Conservation (phyloP, 768 basidiomycete species). For the Strobilomyces echinocephalus region DNA sequence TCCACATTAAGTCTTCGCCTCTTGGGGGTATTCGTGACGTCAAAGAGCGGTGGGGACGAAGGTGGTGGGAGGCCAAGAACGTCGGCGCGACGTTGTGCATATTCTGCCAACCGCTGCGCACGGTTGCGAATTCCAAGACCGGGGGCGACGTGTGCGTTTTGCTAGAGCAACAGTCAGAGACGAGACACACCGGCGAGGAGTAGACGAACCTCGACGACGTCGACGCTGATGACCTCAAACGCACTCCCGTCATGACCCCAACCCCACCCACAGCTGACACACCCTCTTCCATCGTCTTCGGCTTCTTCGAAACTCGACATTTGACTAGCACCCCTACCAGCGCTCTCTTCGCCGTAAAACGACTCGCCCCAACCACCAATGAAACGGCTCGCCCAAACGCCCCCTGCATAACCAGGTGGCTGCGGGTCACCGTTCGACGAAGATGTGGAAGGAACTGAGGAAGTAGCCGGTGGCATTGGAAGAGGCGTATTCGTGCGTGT, state of each 20-base stretch:
- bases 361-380: slow-evolving; percentile 40
- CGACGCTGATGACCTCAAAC: slow-evolving; percentile 62
- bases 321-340: slow-evolving; percentile 24
- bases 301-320: slow-evolving; percentile 33
- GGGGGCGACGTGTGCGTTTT: slow-evolving; percentile 46
- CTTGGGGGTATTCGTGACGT: slow-evolving; percentile 35
- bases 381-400: slow-evolving; percentile 35
- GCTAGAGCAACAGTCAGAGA: slow-evolving; percentile 32
- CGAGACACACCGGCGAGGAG: not conserved
- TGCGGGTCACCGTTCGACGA: slow-evolving; percentile 26
- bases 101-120: slow-evolving; percentile 62
- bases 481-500: slow-evolving; percentile 29
- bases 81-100: slow-evolving; percentile 53
- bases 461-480: slow-evolving; percentile 16
- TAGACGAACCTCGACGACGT: slow-evolving; percentile 56
- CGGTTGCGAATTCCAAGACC: slow-evolving; percentile 60
- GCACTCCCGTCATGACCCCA: slow-evolving; percentile 74
- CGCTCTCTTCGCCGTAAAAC: slow-evolving; percentile 29
- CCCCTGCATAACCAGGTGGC: slow-evolving; percentile 25
- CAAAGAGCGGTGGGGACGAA: slow-evolving; percentile 27
- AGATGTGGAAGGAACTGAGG: slow-evolving; percentile 21
- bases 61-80: slow-evolving; percentile 31
- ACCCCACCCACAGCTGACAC: slow-evolving; percentile 74
- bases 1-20: slow-evolving; percentile 22
- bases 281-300: slow-evolving; percentile 55